phyloP scores from a whole-genome alignment of 2,329 filamentous ascomycete genomes.

The Epichloe gansuensis region DNA sequence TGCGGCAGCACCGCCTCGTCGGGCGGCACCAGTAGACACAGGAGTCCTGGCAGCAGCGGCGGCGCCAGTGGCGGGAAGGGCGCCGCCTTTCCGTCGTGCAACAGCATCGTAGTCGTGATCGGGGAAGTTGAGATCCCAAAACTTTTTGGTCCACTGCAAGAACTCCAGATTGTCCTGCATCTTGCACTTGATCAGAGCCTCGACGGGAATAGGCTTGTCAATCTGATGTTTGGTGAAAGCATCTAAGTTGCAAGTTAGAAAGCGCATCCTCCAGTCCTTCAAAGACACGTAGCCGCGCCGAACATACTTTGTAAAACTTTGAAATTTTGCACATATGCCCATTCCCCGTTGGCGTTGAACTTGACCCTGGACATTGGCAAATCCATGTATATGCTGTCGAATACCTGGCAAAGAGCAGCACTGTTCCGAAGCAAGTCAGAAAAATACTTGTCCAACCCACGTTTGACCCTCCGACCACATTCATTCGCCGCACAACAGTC shows the following conservation, averaged over 20 bases:
- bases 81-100: slow-evolving; percentile 66
- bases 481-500: background rate
- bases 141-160: slow-evolving; percentile 89
- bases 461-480: background rate
- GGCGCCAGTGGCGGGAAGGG: slow-evolving; percentile 37
- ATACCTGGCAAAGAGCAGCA: slow-evolving; percentile 91
- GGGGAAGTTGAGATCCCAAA: slow-evolving; percentile 97
- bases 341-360: slow-evolving; percentile 96
- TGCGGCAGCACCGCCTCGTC: slow-evolving; percentile 48
- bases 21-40: slow-evolving; percentile 36
- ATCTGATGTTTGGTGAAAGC: slow-evolving; percentile 75
- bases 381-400: slow-evolving; percentile 95
- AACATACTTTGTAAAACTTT: slow-evolving; percentile 85
- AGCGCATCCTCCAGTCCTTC: background rate
- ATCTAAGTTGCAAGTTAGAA: slow-evolving; percentile 36
- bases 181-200: slow-evolving; percentile 89
- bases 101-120: slow-evolving; percentile 95
- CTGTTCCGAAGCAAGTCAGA: slow-evolving; percentile 32
- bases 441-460: background rate
- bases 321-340: slow-evolving; percentile 96
- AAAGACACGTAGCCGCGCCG: background rate
- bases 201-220: slow-evolving; percentile 81
- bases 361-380: slow-evolving; percentile 92
- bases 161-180: slow-evolving; percentile 99
- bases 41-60: slow-evolving; percentile 30